Evolutionary conservation across 345 rosid genomes (phyloP).

Genomic region (Psidium guajava): DNA sequence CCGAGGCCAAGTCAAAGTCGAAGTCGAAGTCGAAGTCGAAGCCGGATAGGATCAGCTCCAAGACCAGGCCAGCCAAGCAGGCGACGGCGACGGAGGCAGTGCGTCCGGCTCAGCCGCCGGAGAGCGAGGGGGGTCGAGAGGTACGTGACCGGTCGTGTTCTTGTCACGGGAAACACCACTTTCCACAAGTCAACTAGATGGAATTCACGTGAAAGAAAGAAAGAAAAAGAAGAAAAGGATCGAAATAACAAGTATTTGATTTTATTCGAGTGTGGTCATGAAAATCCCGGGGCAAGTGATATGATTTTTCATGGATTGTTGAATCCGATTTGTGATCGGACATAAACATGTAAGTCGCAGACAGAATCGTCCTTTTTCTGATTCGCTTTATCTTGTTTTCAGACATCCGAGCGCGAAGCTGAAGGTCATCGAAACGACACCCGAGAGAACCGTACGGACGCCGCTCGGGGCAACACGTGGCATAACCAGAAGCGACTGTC

Average conservation of each 20-base stretch:
- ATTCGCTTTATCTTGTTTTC: background rate
- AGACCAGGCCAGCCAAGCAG: background rate
- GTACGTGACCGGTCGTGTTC: background rate
- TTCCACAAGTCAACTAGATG: background rate
- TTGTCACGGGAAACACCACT: background rate
- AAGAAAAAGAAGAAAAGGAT: background rate
- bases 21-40: background rate
- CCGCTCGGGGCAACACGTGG: constrained; percentile 7
- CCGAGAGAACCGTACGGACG: constrained; percentile 7
- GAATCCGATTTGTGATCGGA: background rate
- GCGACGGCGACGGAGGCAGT: background rate
- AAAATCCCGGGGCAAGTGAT: background rate
- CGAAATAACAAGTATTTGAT: background rate
- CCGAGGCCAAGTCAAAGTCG: background rate
- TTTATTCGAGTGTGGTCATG: background rate
- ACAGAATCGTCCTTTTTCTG: background rate
- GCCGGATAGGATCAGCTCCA: background rate
- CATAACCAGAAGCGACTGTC: background rate
- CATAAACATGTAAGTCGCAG: background rate
- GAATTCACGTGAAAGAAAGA: background rate
- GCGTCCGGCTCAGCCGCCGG: background rate
- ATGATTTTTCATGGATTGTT: background rate
- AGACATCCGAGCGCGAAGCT: background rate
- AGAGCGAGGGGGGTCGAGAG: background rate
- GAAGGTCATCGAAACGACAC: constrained; percentile 5